Evolutionary conservation across 768 basidiomycete species (phyloP).

Genomic region (Trametes cinnabarina): DNA sequence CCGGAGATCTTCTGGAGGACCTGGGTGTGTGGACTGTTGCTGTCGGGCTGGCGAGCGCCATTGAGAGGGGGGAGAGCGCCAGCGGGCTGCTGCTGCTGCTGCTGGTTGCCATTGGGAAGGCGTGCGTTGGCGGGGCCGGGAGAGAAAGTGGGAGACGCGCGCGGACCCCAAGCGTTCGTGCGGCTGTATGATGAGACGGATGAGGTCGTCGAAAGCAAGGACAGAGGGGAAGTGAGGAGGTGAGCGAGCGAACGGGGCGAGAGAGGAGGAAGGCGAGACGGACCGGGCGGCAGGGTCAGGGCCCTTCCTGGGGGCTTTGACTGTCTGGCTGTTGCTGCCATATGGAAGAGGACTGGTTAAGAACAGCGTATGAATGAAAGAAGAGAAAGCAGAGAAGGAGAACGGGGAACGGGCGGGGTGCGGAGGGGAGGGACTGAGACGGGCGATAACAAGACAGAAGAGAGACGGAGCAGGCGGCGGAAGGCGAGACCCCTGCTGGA

Average conservation of each 20-base stretch:
- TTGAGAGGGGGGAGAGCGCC: conserved; percentile 38
- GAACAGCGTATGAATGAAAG: conserved; percentile 9
- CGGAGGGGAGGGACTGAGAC: conserved; percentile 5
- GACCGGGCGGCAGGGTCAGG: conserved; percentile 53
- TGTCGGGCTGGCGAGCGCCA: conserved; percentile 34
- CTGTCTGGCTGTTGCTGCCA: conserved; percentile 67
- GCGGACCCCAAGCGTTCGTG: conserved; percentile 63
- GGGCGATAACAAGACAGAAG: conserved; percentile 18
- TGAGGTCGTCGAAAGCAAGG: background rate
- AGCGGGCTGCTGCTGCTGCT: conserved; percentile 9
- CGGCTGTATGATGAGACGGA: conserved; percentile 29
- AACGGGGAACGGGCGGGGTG: conserved; percentile 13
- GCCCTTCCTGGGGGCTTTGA: conserved; percentile 65
- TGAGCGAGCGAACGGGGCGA: background rate
- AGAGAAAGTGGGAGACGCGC: conserved; percentile 71
- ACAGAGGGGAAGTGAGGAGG: conserved; percentile 2
- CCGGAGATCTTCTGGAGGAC: conserved; percentile 65
- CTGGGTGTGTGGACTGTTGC: conserved; percentile 54
- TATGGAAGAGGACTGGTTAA: conserved; percentile 26
- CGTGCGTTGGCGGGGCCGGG: conserved; percentile 43
- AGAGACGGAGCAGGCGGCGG: conserved; percentile 1
- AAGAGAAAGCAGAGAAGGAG: conserved; percentile 30
- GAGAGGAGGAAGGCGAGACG: conserved; percentile 17
- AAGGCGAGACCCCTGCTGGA: too few relatives aligned
- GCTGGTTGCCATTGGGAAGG: conserved; percentile 41